Evolutionary conservation across 768 basidiomycete species (phyloP), one percentile per base, ranked within the genome.

Genomic region (Nevesoporus exiguus): DNA sequence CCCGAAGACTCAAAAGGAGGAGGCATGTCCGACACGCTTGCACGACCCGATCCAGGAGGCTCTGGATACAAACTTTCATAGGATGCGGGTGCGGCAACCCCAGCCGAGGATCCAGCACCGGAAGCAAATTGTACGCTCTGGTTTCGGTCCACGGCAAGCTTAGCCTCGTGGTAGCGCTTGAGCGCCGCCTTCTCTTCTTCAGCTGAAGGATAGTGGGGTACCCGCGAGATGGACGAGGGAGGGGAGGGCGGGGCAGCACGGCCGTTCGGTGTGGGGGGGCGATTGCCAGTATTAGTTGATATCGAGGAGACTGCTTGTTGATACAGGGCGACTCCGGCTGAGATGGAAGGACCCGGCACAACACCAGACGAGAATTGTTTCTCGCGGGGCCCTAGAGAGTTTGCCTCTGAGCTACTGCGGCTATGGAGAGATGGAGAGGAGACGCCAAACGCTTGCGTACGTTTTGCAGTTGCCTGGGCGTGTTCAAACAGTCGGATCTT

Each of bases 161-260:
- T 88, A 0, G 89, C 89, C 47, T 88, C 81, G 29, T 85, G 76
- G 64, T 88, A 92, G 54, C 83, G 74, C 58, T 66, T 76, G 51
- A 90, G 64, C 22, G 84, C 84, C 3, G 80, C 85, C 64, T 91
- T 91, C 70, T 92, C 90, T 63, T 88, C 79, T 56, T 83, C 85
- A 0, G 88, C 88, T 19, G 82, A 80, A 31, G 72, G 70, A 61
- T 82, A 87, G 29, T 78, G 77, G 29, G 82, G 79, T 4, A 76
- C 64, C 3, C 64, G 55, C 6, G 66, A 54, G 34, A 60, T 30
- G 6, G 72, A 54, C 39, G 63, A 24, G 31, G 73, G 57, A 24
- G 62, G 66, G 33, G 69, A 50, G 53, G 73, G 55, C n/a, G 71
- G 62, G 24, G 66, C 51, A 13, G 62, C 67, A 9, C 69, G 68